Conservation (phyloP, 371 early-diverging fungal genomes). For the Phascolomyces articulosus region DNA sequence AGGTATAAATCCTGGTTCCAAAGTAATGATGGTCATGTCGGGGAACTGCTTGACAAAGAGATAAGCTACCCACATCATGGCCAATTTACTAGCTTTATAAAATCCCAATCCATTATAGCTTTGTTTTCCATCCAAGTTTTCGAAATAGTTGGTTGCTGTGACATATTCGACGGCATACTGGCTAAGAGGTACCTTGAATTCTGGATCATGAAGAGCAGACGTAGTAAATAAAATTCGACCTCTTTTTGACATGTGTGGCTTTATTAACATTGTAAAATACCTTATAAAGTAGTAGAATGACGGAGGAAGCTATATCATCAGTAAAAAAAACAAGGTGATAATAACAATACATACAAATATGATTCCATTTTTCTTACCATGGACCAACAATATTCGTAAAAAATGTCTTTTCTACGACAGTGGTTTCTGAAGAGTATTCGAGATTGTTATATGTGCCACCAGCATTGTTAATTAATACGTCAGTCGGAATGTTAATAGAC, state of each 20-base stretch:
- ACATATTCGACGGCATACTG: not conserved
- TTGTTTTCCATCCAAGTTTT: slow-evolving; percentile 26
- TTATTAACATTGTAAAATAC: slow-evolving; percentile 26
- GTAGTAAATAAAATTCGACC: slow-evolving; percentile 36
- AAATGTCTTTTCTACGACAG: slow-evolving; percentile 28
- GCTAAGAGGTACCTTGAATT: slow-evolving; percentile 20
- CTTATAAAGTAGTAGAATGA: not conserved
- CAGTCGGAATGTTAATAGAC: slow-evolving; percentile 13
- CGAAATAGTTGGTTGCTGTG: not conserved
- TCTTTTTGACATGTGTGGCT: slow-evolving; percentile 27
- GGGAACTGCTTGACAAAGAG: slow-evolving; percentile 16
- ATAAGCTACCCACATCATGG: slow-evolving; percentile 24
- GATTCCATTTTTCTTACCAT: no score
- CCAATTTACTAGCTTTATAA: slow-evolving; percentile 42
- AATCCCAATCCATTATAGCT: slow-evolving; percentile 31
- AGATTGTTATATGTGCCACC: slow-evolving; percentile 15
- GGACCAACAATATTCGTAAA: slow-evolving; percentile 40
- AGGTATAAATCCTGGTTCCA: slow-evolving; percentile 51
- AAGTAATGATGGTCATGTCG: slow-evolving; percentile 17
- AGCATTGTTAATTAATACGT: slow-evolving; percentile 38
- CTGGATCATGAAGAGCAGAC: slow-evolving; percentile 37
- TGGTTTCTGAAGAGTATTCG: slow-evolving; percentile 13
- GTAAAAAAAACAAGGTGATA: no score
- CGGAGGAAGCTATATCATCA: not conserved
- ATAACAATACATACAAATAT: no score